Conservation (phyloP, 148 eudicot genomes). For the Talinum fruticosum region DNA sequence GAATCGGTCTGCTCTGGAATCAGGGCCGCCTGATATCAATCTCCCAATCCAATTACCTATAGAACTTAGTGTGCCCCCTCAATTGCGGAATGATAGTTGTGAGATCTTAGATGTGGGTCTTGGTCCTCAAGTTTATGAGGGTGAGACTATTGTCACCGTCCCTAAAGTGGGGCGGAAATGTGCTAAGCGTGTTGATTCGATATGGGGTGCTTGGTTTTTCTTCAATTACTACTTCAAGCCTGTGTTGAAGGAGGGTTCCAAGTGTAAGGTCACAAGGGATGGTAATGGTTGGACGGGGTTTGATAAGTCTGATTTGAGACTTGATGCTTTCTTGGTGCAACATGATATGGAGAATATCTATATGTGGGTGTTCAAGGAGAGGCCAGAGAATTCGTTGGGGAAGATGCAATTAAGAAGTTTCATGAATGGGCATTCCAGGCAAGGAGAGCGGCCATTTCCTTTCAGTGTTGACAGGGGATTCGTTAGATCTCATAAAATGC, state of each 20-base stretch:
- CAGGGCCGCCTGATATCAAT: conserved; percentile 63
- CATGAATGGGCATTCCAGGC: conserved; percentile 71
- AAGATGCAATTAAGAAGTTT: conserved; percentile 71
- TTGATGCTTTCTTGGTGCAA: conserved; percentile 67
- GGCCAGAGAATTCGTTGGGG: conserved; percentile 50
- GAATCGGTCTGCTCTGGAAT: conserved; percentile 39
- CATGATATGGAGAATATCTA: conserved; percentile 58
- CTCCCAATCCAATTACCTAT: conserved; percentile 58
- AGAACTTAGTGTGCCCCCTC: conserved; percentile 53
- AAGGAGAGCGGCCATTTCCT: conserved; percentile 59
- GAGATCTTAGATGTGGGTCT: conserved; percentile 62
- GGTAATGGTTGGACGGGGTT: conserved; percentile 50
- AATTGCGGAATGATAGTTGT: conserved; percentile 56
- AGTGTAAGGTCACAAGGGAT: conserved; percentile 48
- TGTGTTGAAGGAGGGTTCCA: conserved; percentile 55
- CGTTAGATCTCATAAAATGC: conserved; percentile 66
- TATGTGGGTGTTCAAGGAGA: conserved; percentile 60
- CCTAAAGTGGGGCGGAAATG: conserved; percentile 58
- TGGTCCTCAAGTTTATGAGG: conserved; percentile 53
- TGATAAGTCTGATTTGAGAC: conserved; percentile 59
- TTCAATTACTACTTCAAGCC: conserved; percentile 72
- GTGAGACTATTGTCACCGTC: conserved; percentile 41
- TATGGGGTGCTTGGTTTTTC: conserved; percentile 87
- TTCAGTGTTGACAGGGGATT: conserved; percentile 58
- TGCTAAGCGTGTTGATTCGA: conserved; percentile 64